Evolutionary conservation across 495 filamentous ascomycete species (phyloP), one percentile per base, ranked within the genome.

Genomic region (Filosporella fistucella): DNA sequence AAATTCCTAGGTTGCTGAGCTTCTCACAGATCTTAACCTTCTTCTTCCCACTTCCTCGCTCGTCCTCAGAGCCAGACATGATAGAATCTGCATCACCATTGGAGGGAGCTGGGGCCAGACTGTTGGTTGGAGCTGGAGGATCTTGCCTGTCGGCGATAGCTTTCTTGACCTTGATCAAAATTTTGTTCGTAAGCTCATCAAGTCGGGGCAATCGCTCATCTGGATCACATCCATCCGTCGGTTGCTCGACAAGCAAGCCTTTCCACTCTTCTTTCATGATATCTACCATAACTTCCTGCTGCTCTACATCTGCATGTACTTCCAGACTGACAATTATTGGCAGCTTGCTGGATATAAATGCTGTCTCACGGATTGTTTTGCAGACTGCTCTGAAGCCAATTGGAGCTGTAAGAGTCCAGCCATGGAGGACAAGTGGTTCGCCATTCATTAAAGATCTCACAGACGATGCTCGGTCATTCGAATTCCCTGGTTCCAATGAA

Each of bases 241-340:
- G 68, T 8, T 72, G 60, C 6, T 86, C 77, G 0, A 96, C 68
- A 0, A 97, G 70, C 49, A 79, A 68, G 0, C 73, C 82, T 17
- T 70, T 74, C 86, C 87, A 96, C 10, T 78, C 78, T 37, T 91
- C 74, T 39, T 76, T 71, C 75, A 96, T 95, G 51, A 96, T 95
- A 42, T 87, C 73, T 0, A 95, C 88, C 85, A 96, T 95, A 12
- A 79, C 79, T 54, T 86, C 78, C 59, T 96, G 91, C 60, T 96
- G 91, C 34, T 82, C 76, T 0, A 75, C 61, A 49, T 72, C 71
- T 24, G 86, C 88, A 66, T 96, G 91, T 0, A 96, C 87, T 62
- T 97, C 91, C 8, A 97, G 70, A 55, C 87, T 93, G 49, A 95
- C 80, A 29, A 97, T 90, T 1, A 97, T 68, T 0, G 91, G 91